Percentiles rank a stretch among this genome's conserved stretches.
Conservation (phyloP, 106 monocot species). For the Triglochin maritima region DNA sequence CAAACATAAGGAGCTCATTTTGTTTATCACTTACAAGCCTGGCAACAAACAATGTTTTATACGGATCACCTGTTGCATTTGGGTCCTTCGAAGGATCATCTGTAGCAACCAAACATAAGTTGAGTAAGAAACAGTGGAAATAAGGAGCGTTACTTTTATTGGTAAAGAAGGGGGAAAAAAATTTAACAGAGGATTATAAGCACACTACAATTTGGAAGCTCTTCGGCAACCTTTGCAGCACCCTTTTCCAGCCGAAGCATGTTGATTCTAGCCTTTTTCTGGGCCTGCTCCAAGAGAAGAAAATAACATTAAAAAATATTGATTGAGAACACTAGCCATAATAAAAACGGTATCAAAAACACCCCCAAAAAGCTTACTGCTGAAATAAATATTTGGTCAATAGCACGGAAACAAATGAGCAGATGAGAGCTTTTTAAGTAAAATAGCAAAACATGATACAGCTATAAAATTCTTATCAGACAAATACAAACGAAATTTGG, state of each 20-base stretch:
- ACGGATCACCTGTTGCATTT: slow-evolving; percentile 73
- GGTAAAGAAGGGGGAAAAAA: background rate
- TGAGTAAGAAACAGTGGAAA: background rate
- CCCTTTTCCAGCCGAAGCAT: slow-evolving; percentile 63
- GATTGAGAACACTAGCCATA: background rate
- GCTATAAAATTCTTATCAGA: too few relatives aligned
- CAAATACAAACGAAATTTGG: too few relatives aligned
- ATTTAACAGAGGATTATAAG: background rate
- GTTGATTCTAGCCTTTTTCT: slow-evolving; percentile 74
- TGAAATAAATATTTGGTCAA: too few relatives aligned
- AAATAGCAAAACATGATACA: too few relatives aligned
- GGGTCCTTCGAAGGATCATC: slow-evolving; percentile 74
- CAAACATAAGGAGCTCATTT: background rate
- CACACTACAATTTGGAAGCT: slow-evolving; percentile 66
- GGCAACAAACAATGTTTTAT: slow-evolving; percentile 92
- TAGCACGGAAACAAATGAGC: too few relatives aligned
- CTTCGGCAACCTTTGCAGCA: slow-evolving; percentile 77
- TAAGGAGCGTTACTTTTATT: background rate
- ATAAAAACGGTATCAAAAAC: background rate
- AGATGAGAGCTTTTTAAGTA: too few relatives aligned
- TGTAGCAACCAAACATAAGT: slow-evolving; percentile 13
- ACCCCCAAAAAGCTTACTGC: too few relatives aligned
- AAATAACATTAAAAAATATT: background rate
- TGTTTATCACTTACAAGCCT: slow-evolving; percentile 57
- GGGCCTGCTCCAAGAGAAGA: slow-evolving; percentile 24